Evolutionary conservation across 257 asterid species (phyloP).

Genomic region (Gentiana dahurica): DNA sequence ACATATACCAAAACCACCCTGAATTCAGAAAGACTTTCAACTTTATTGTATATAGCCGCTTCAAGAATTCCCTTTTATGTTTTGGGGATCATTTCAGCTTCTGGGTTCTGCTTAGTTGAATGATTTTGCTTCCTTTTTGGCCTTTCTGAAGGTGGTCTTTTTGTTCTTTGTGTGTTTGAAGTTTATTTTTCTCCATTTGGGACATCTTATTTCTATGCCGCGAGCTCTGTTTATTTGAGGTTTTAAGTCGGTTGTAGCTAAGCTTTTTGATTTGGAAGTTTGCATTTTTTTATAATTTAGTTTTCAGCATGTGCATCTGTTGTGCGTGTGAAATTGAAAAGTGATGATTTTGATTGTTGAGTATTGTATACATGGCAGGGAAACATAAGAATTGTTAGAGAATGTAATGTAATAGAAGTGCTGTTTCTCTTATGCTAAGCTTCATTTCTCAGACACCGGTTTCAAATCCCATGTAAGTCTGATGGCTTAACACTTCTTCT

Average conservation of each 20-base stretch:
- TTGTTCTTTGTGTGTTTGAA: conserved; percentile 12
- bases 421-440: conserved; percentile 67
- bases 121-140: neutral
- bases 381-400: conserved; percentile 39
- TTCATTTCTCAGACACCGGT: conserved; percentile 51
- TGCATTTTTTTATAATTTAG: no score
- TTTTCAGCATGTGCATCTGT: neutral
- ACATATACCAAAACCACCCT: neutral
- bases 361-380: conserved; percentile 30
- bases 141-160: neutral
- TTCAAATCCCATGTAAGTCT: conserved; percentile 55
- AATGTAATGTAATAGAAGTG: conserved; percentile 23
- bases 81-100: conserved; percentile 5
- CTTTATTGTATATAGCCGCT: conserved; percentile 6
- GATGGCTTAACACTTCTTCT: conserved; percentile 1
- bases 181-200: neutral
- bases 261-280: neutral
- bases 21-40: conserved; percentile 12
- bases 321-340: conserved; percentile 7
- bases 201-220: conserved; percentile 7
- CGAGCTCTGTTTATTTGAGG: conserved; percentile 7
- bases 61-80: conserved; percentile 9
- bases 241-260: neutral
- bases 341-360: conserved; percentile 17
- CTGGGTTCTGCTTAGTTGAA: conserved; percentile 6